phyloP scores from a whole-genome alignment of 352 stramenopile species.

The Phytophthora vignae region DNA sequence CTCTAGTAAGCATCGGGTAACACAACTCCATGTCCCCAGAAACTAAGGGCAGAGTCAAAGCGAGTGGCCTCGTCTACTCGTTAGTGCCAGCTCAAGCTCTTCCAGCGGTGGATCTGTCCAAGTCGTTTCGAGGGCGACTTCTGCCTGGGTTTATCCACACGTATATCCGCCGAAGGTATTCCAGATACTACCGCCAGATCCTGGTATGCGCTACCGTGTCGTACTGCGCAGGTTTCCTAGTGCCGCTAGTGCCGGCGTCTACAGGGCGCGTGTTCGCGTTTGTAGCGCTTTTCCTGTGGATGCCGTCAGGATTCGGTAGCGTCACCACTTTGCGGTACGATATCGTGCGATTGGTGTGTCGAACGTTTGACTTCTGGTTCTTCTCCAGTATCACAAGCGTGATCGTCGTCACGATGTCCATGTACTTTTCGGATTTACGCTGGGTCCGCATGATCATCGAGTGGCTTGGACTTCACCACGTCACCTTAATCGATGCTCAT shows the following conservation, averaged over 20 bases:
- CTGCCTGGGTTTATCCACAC: conserved; percentile 22
- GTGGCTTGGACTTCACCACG: conserved; percentile 39
- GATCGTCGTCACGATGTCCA: conserved; percentile 34
- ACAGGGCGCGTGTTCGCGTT: conserved; percentile 19
- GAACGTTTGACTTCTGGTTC: conserved; percentile 56
- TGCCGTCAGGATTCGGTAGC: conserved; percentile 34
- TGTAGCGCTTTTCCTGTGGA: conserved; percentile 19
- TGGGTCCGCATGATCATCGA: conserved; percentile 29
- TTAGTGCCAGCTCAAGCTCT: conserved; percentile 34
- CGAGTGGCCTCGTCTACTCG: conserved; percentile 19
- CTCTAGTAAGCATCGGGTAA: too few relatives aligned
- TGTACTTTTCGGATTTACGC: conserved; percentile 37
- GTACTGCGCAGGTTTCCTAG: conserved; percentile 20
- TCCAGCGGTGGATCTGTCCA: conserved; percentile 40
- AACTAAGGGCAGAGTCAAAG: background rate
- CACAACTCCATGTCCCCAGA: background rate
- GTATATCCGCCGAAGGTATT: conserved; percentile 23
- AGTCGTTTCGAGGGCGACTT: conserved; percentile 39
- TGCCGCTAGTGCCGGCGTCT: conserved; percentile 19
- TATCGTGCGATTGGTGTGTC: conserved; percentile 34
- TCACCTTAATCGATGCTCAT: conserved; percentile 39
- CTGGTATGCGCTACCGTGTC: conserved; percentile 18
- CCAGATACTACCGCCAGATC: conserved; percentile 30
- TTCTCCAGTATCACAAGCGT: conserved; percentile 38
- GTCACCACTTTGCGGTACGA: conserved; percentile 40